phyloP scores from a whole-genome alignment of 2,329 filamentous ascomycete genomes.

The Ophiocordyceps robertsii region DNA sequence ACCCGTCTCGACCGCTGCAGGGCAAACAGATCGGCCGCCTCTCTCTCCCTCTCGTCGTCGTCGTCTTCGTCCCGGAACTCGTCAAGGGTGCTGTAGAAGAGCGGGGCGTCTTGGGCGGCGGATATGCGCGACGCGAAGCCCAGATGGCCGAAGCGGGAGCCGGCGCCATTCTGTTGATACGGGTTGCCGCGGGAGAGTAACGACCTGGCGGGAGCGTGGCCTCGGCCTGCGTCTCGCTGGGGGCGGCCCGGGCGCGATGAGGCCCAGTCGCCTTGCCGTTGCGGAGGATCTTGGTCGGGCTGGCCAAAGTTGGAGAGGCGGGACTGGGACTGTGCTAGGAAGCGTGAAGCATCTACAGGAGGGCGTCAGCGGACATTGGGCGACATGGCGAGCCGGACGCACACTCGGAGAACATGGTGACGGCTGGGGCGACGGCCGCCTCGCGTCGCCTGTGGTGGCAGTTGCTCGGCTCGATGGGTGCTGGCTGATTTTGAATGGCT shows the following conservation, averaged over 20 bases:
- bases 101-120: constrained; percentile 62
- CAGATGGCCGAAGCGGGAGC: constrained; percentile 57
- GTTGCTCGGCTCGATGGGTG: background rate
- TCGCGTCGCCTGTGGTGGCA: constrained; percentile 8
- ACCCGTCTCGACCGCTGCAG: constrained; percentile 81
- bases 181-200: constrained; percentile 48
- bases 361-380: constrained; percentile 6
- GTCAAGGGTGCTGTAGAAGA: constrained; percentile 89
- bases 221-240: constrained; percentile 17
- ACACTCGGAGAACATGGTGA: constrained; percentile 63
- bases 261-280: constrained; percentile 17
- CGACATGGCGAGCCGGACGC: constrained; percentile 23
- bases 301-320: constrained; percentile 62
- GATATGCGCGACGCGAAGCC: constrained; percentile 68
- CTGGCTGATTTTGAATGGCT: background rate
- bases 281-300: constrained; percentile 28
- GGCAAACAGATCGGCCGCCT: constrained; percentile 89
- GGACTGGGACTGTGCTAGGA: constrained; percentile 92
- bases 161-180: constrained; percentile 62
- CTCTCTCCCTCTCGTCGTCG: constrained; percentile 76
- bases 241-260: constrained; percentile 19
- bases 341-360: constrained; percentile 79
- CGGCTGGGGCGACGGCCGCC: constrained; percentile 19
- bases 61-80: constrained; percentile 90
- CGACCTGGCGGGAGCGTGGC: constrained; percentile 21